Base-by-base conservation (phyloP, 306 rosid genomes). In the Dalbergia cochinchinensis region DNA sequence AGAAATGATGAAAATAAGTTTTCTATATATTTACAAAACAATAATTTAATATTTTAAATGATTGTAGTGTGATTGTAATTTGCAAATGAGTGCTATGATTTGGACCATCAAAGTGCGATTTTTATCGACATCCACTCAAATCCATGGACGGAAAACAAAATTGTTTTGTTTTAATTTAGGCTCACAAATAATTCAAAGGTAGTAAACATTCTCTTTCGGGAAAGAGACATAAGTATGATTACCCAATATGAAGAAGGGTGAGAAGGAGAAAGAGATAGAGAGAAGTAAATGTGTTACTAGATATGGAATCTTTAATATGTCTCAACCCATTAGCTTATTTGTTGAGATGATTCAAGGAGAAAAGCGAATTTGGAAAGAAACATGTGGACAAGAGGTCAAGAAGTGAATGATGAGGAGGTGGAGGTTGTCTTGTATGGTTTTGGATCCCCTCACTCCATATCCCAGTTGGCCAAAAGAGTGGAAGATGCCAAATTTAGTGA, bases 401-500 rank as follows among this genome's bases (percentile, higher is more conserved):
- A 70, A 58, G 11, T 37, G 79, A 73, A 85, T 79, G 82, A 86
- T 78, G 62, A 76, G 62, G 63, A 39, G 69, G 63, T 69, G 77
- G 68, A 54, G 16, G 19, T 59, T 51, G 71, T 70, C 26, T 65
- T 44, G 75, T 64, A 37, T 12, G 42, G 61, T 63, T 14, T 12
- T 53, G 48, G 51, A 53, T 55, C 33, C 26, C 33, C 33, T 59
- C 50, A 22, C 18, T 71, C 74, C 41, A 39, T 8, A 53, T 37
- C 51, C 8, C 31, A 26, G 58, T 7, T 65, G 26, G 15, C 65
- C 65, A 22, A 71, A 58, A 8, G 7, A 5, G 14, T 37, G 61
- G 77, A 76, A 82, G 35, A 67, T 50, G 85, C 78, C 88, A 84
- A 82, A 84, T 41, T 42, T 9, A 35, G 59, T 58, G 61, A 70